phyloP scores from a whole-genome alignment of 2,329 filamentous ascomycete genomes.

The Calonectria hawksworthii region DNA sequence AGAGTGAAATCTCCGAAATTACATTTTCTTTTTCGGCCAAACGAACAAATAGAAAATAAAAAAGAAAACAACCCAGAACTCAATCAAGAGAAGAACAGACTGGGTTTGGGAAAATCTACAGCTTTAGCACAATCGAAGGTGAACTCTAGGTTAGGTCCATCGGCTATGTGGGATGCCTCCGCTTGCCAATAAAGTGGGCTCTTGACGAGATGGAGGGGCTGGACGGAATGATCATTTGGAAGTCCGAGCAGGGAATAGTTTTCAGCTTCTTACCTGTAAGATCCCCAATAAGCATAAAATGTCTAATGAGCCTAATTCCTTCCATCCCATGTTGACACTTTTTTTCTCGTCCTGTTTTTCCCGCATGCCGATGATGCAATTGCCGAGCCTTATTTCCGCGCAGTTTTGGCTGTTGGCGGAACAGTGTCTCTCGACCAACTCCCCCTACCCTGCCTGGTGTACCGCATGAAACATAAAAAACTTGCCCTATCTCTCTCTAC shows the following conservation, averaged over 20 bases:
- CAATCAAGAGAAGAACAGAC: neutral
- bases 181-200: neutral
- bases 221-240: neutral
- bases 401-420: neutral
- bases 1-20: too few relatives aligned
- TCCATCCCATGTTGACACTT: neutral
- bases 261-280: neutral
- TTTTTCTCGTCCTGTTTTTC: neutral
- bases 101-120: neutral
- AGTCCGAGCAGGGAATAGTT: neutral
- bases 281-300: neutral
- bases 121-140: neutral
- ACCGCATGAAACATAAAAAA: neutral
- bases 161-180: neutral
- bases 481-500: neutral
- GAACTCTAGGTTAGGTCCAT: neutral
- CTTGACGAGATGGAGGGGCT: neutral
- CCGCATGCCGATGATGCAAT: neutral
- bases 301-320: neutral
- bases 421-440: too few relatives aligned
- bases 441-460: neutral
- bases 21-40: too few relatives aligned
- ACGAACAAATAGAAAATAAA: neutral
- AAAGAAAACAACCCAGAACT: rapidly evolving
- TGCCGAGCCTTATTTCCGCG: neutral